Base-by-base conservation (phyloP, 768 basidiomycete genomes). In the Mrakia blollopis region DNA sequence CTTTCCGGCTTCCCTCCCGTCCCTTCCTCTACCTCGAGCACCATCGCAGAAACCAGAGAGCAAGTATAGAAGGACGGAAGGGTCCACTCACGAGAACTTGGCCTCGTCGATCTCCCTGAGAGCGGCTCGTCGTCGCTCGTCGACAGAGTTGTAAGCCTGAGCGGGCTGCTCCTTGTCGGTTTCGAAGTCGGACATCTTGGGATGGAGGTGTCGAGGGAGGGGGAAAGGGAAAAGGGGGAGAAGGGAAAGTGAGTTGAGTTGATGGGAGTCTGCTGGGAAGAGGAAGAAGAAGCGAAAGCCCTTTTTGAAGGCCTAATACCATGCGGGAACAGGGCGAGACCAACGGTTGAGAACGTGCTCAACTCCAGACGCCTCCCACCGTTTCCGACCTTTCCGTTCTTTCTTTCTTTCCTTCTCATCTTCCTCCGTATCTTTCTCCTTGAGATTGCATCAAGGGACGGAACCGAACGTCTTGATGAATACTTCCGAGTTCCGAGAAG, bases 31-130 rank as follows among this genome's bases (percentile, higher is more conserved):
- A 1, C 50, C 50, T 7, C 23, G 52, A 57, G 23, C 54, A 57
- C 21, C 52, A 62, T 37, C 54, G 62, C 76, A 41, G 77, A 57
- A 76, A 18, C 25, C 6, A 54, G 70, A 63, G 25, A 65, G 67
- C 72, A 63, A 39, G 57, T 18, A 62, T 76, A 57, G 44, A 62
- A 50, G 18, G 44, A 47, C 9, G 9, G 9, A 14, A 2, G 18
- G 68, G n/a, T n/a, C n/a, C n/a, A 81, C 90, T 73, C 82, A 92
- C 91, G 90, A 90, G 84, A 95, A 95, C 62, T 86, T 85, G 61
- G 94, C 94, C 78, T 91, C 90, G 84, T 96, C 94, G 78, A 96
- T 88, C 83, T 95, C 92, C 18, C 90, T 87, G 60, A 97, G 87
- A 44, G 94, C 93, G 50, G 89, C 89, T 25, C 91, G 88, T 79